Percentiles rank a stretch among this genome's conserved stretches.
Conservation (phyloP, 805 yeast genomes). For the Candida verbasci region DNA sequence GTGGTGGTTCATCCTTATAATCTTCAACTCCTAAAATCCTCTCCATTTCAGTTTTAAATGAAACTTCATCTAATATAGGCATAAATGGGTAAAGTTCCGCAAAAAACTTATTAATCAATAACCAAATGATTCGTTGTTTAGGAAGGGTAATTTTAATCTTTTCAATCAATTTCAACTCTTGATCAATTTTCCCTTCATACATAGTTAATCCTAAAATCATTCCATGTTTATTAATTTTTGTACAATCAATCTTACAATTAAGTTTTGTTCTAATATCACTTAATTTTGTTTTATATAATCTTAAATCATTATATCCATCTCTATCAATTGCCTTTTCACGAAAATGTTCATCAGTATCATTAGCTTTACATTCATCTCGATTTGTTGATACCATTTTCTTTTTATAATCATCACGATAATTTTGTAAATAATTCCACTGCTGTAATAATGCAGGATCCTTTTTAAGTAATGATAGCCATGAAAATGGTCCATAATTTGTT, state of each 20-base stretch:
- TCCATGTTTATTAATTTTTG: slow-evolving; percentile 22
- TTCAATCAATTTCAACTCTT: slow-evolving; percentile 36
- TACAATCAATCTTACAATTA: neutral
- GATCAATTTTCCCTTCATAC: slow-evolving; percentile 26
- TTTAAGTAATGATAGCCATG: slow-evolving; percentile 45
- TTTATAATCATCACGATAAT: slow-evolving; percentile 3
- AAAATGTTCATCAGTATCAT: slow-evolving; percentile 16
- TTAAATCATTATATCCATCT: slow-evolving; percentile 21
- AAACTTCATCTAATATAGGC: slow-evolving; percentile 62
- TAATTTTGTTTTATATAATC: slow-evolving; percentile 9
- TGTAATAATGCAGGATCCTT: slow-evolving; percentile 35
- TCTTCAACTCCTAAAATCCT: slow-evolving; percentile 41
- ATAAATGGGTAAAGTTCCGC: slow-evolving; percentile 56
- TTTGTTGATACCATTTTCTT: neutral
- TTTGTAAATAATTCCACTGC: slow-evolving; percentile 9
- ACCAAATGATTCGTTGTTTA: slow-evolving; percentile 49
- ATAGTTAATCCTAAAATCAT: slow-evolving; percentile 31
- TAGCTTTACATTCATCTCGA: neutral
- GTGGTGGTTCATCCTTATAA: slow-evolving; percentile 16
- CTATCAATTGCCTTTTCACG: slow-evolving; percentile 19
- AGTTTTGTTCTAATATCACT: slow-evolving; percentile 1
- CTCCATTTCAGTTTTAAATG: slow-evolving; percentile 40
- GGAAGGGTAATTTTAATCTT: slow-evolving; percentile 47
- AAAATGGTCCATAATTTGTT: slow-evolving; percentile 48
- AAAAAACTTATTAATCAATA: slow-evolving; percentile 56